Evolutionary conservation across 2,329 filamentous ascomycete genomes (phyloP), one percentile per base, ranked within the genome.

Genomic region (Talaromyces marneffei): DNA sequence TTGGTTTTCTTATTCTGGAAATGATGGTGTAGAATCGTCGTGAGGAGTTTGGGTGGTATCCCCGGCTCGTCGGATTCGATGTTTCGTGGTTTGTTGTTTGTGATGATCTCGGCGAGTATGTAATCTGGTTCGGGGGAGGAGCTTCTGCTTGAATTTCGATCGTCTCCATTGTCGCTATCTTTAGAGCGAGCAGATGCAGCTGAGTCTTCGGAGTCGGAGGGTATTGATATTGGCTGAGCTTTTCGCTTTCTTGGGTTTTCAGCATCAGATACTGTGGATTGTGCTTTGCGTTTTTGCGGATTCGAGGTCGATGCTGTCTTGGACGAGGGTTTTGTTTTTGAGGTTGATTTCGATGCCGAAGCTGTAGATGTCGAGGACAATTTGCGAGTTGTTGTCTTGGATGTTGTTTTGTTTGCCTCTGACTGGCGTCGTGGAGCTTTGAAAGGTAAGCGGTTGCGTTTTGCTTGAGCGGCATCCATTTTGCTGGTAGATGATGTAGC

Each of bases 21-120:
- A 71, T 89, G 86, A 67, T 92, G 86, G 71, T 95, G 88, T 35
- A 97, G 79, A 3, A 97, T 78, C 37, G 86, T 84, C 9, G 89
- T 88, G 42, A 97, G 77, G 0, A 97, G 80, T 46, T 90, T 86
- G 3, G 84, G 80, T 0, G 92, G 90, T 29, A 97, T 89, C 1
- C 82, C 65, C 2, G 77, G 76, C 3, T 74, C 71, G 29, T 71
- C 70, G 14, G 69, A 70, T 20, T 69, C 66, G 14, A 77, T 67
- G 12, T 75, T 69, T 2, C 71, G 67, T 1, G 60, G 35, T 25
- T 68, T 63, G 16, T 69, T 61, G 6, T 62, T 65, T 35, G 66
- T 71, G 39, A 68, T 74, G 31, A 80, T 77, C 63, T 80, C 78
- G 1, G 78, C 78, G 35, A 80, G 77, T 16, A 80, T 79, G 53